Percentiles rank a stretch among this genome's conserved stretches.
phyloP scores from a whole-genome alignment of 805 yeast genomes.

The Yarrowia sp. region DNA sequence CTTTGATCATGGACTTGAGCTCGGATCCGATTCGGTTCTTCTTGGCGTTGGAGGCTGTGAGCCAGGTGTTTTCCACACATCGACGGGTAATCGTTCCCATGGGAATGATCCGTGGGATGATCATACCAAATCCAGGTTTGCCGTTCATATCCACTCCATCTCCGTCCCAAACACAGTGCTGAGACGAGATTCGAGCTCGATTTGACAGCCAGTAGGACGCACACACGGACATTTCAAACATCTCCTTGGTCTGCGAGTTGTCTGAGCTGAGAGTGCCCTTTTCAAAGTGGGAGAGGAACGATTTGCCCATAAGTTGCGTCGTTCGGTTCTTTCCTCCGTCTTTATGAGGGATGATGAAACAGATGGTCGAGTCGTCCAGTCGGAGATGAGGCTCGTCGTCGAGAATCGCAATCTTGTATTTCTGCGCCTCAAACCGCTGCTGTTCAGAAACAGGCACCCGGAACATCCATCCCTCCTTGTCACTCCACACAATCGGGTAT shows the following conservation, averaged over 20 bases:
- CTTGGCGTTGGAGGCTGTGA: constrained; percentile 96
- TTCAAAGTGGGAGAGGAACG: constrained; percentile 74
- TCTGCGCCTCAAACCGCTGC: constrained; percentile 50
- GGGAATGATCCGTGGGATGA: constrained; percentile 80
- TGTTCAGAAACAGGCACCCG: constrained; percentile 55
- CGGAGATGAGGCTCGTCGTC: constrained; percentile 43
- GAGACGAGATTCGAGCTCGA: constrained; percentile 81
- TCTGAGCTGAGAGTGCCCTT: constrained; percentile 74
- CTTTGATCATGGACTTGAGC: constrained; percentile 80
- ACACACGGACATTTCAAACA: constrained; percentile 74
- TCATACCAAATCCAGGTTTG: constrained; percentile 62
- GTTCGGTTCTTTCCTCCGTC: constrained; percentile 79
- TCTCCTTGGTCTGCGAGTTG: constrained; percentile 74
- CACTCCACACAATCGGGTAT: constrained; percentile 81
- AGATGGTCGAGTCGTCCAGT: constrained; percentile 48
- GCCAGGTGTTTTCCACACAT: constrained; percentile 97
- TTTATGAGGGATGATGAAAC: constrained; percentile 86
- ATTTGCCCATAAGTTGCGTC: constrained; percentile 77
- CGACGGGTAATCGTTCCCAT: constrained; percentile 98
- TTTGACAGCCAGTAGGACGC: constrained; percentile 95
- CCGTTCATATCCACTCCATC: constrained; percentile 37
- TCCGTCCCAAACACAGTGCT: constrained; percentile 73
- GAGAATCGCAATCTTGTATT: constrained; percentile 33
- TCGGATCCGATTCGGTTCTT: constrained; percentile 88
- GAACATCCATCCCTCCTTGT: constrained; percentile 88